Conservation (phyloP, 169 alveolate genomes). For the Besnoitia besnoiti region DNA sequence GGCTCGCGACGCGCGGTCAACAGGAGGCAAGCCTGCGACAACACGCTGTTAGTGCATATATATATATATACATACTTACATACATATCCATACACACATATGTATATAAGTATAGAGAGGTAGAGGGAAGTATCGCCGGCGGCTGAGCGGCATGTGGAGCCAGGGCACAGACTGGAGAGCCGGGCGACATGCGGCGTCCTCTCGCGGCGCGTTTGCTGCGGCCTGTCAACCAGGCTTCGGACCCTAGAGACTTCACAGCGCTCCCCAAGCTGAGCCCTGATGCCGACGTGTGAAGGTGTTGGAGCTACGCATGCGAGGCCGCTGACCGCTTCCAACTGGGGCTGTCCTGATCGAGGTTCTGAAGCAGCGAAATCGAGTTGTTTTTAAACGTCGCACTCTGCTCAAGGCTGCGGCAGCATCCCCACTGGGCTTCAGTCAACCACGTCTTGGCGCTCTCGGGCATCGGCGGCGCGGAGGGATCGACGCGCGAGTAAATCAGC, state of each 20-base stretch:
- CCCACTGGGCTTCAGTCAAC: constrained; percentile 88
- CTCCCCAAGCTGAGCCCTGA: no score
- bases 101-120: not conserved
- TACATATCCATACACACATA: not conserved
- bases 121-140: not conserved
- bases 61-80: constrained; percentile 76
- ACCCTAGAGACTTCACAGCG: no score
- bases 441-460: constrained; percentile 89
- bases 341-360: constrained; percentile 78
- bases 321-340: constrained; percentile 74
- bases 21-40: no score
- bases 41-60: no score
- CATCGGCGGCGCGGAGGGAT: constrained; percentile 86
- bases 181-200: no score
- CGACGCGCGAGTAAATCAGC: constrained; percentile 89
- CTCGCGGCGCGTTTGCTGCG: not conserved
- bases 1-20: no score
- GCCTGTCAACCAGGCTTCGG: no score
- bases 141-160: not conserved
- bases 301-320: not conserved
- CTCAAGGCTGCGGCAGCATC: constrained; percentile 72
- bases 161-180: not conserved
- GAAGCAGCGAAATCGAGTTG: constrained; percentile 68
- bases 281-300: no score
- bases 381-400: constrained; percentile 72